Evolutionary conservation across 345 rosid genomes (phyloP).

Genomic region (Litchi chinensis): DNA sequence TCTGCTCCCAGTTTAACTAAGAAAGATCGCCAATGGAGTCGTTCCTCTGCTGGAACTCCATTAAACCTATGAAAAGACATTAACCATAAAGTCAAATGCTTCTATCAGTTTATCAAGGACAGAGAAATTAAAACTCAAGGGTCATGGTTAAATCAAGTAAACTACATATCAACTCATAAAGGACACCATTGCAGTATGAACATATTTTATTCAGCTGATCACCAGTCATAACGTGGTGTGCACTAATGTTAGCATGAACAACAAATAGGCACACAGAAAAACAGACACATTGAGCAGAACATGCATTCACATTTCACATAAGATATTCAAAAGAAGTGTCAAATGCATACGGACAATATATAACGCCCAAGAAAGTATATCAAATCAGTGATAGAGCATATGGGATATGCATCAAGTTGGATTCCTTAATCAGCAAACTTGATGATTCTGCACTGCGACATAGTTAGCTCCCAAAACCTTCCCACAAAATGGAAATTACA

Average conservation of each 20-base stretch:
- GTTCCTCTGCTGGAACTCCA: slow-evolving; percentile 97
- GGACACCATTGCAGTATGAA: not conserved
- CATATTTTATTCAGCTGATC: not conserved
- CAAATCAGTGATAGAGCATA: not conserved
- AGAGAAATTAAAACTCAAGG: not conserved
- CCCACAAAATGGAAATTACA: not conserved
- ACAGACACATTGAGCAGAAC: not conserved
- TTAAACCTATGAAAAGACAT: slow-evolving; percentile 60
- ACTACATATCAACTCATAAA: not conserved
- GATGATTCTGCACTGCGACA: not conserved
- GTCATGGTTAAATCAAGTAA: slow-evolving; percentile 10
- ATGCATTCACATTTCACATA: not conserved
- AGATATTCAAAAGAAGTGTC: not conserved
- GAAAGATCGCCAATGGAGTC: slow-evolving; percentile 90
- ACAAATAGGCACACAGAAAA: not conserved
- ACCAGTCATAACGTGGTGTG: not conserved
- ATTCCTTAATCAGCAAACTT: not conserved
- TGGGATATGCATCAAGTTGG: not conserved
- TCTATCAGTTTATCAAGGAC: not conserved
- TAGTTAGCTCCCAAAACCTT: not conserved
- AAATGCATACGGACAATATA: not conserved
- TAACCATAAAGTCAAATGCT: slow-evolving; percentile 13
- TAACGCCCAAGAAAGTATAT: not conserved
- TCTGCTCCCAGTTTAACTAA: slow-evolving; percentile 90
- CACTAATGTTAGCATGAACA: not conserved